These are phyloP conservation scores for Globisporangium parvum DNA, from an alignment of 352 stramenopile species.

Conservation along the genomic window DNA sequence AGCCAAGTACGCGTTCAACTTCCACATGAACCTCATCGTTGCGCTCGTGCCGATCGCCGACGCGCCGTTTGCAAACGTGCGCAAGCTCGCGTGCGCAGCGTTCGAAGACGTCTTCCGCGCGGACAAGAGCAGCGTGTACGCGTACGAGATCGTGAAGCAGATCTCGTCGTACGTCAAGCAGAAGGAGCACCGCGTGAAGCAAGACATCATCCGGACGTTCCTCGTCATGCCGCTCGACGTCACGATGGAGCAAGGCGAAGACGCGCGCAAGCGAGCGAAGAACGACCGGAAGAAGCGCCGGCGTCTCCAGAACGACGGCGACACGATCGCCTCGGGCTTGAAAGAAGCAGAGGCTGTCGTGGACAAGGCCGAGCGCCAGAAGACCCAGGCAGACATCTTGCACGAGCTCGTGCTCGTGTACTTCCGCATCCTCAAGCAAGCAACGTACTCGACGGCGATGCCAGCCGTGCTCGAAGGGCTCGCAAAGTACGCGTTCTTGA, in stretches of 20 bases:
- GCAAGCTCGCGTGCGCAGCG: slow-evolving; percentile 46
- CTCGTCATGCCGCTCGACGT: slow-evolving; percentile 77
- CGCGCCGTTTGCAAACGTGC: slow-evolving; percentile 45
- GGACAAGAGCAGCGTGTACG: slow-evolving; percentile 63
- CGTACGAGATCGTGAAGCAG: slow-evolving; percentile 77
- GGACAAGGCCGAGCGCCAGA: slow-evolving; percentile 89
- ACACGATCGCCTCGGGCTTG: slow-evolving; percentile 87
- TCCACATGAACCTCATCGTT: slow-evolving; percentile 80
- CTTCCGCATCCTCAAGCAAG: slow-evolving; percentile 95
- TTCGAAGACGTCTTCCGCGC: slow-evolving; percentile 70
- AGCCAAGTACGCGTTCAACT: slow-evolving; percentile 85
- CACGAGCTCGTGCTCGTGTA: slow-evolving; percentile 95
- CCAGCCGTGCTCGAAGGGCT: slow-evolving; percentile 91
- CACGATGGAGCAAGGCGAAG: slow-evolving; percentile 82
- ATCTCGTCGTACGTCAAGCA: slow-evolving; percentile 82
- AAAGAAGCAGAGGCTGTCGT: slow-evolving; percentile 94
- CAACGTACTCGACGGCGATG: slow-evolving; percentile 84
- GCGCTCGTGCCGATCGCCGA: slow-evolving; percentile 79
- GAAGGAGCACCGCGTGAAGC: slow-evolving; percentile 77
- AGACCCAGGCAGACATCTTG: slow-evolving; percentile 93
- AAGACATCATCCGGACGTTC: slow-evolving; percentile 68
- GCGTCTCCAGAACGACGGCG: slow-evolving; percentile 62
- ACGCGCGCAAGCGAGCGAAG: slow-evolving; percentile 74
- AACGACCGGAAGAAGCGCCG: slow-evolving; percentile 81
- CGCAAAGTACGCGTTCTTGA: slow-evolving; percentile 95